Base-by-base conservation (phyloP, 1,284 basidiomycete genomes). In the Ceratobasidium sp. region DNA sequence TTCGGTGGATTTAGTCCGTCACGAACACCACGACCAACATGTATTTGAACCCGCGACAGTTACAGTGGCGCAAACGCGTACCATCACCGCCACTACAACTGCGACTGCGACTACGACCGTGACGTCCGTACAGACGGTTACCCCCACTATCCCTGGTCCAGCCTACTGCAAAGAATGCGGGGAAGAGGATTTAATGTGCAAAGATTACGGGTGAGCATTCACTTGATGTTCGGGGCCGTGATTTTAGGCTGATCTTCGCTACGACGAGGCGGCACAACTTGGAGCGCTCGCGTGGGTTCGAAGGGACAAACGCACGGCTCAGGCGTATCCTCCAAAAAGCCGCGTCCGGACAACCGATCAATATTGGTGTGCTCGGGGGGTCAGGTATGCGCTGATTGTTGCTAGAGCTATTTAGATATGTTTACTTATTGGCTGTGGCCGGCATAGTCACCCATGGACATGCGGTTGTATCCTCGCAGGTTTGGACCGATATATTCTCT, bases 271-370 rank as follows among this genome's bases (percentile, higher is more conserved):
- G 61, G 49, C 75, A 76, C 51, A 77, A 76, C 34, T 75, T 77
- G 46, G 76, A 75, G 24, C 76, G 76, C 24, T 76, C 77, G 7
- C 77, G 77, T n/a, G 66, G 69, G 1, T 77, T 75, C 29, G 77
- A 77, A 62, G 77, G 77, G 43, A 68, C 76, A 31, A 76, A 76
- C 34, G 51, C 76, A 16, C 71, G 77, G 6, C 61, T 77, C 22
- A 72, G 69, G 37, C 77, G 77, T 31, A 66, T 77, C 22, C 49
- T 77, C 34, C 29, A 41, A 6, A 75, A 77, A 31, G 77, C 77
- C 9, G 58, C 62, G 11, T 73, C 76, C 16, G 77, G 77, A 7
- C 29, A 75, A 49, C 77, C 76, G 2, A 77, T 74, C 54, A 76
- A 74, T 29, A 76, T 77, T 22, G 77, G 76, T 8, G 68, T 77